Evolutionary conservation across 352 stramenopile species (phyloP).

Genomic region (Globisporangium mamillatum): DNA sequence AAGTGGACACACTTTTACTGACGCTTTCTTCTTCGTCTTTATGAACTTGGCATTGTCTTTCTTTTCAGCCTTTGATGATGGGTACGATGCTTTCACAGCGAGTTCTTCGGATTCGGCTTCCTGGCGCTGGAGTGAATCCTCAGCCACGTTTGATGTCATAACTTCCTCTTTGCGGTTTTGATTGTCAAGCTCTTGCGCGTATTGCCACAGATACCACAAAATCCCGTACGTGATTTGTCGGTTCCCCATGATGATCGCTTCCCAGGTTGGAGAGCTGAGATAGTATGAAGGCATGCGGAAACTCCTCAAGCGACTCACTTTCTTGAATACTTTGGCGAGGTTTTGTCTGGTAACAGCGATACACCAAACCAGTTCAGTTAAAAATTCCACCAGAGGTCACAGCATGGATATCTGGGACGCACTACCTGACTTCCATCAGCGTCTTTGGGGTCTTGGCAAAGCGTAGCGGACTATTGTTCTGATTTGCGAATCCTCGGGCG

Average conservation of each 20-base stretch:
- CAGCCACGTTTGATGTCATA: background rate
- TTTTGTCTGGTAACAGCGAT: constrained; percentile 26
- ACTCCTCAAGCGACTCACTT: constrained; percentile 1
- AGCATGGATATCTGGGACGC: background rate
- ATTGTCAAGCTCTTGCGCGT: constrained; percentile 8
- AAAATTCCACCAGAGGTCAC: background rate
- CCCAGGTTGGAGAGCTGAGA: constrained; percentile 22
- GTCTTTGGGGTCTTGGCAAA: constrained; percentile 12
- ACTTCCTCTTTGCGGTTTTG: constrained; percentile 1
- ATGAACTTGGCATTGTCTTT: background rate
- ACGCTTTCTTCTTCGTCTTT: background rate
- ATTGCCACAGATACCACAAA: constrained; percentile 55
- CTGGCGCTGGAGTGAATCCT: background rate
- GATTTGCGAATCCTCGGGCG: background rate
- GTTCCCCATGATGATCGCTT: constrained; percentile 45
- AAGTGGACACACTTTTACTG: constrained; percentile 7
- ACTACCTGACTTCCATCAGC: constrained; percentile 16
- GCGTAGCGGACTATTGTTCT: background rate
- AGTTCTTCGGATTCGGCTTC: background rate
- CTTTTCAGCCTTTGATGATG: background rate
- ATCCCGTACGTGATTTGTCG: constrained; percentile 42
- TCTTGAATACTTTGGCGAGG: constrained; percentile 26
- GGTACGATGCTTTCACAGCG: no score
- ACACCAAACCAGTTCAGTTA: background rate
- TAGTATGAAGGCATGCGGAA: constrained; percentile 16